Conservation (phyloP, 2,329 filamentous ascomycete species). For the Fusarium sp. region DNA sequence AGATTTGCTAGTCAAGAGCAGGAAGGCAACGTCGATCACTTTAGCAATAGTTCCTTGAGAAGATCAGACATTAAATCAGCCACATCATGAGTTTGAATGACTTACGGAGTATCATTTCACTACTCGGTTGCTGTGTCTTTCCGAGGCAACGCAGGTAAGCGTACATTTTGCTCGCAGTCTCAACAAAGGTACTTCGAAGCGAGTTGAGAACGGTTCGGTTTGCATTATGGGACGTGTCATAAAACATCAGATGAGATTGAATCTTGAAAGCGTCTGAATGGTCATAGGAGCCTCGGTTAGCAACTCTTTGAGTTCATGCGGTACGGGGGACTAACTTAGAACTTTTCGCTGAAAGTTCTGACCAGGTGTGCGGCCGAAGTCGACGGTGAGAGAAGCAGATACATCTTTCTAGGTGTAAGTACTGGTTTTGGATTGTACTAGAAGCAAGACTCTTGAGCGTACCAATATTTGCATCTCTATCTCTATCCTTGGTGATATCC, state of each 20-base stretch:
- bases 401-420: constrained; percentile 49
- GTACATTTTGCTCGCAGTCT: constrained; percentile 81
- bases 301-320: background rate
- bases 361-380: constrained; percentile 76
- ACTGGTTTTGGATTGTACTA: background rate
- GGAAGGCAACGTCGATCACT: constrained; percentile 70
- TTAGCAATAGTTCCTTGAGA: constrained; percentile 69
- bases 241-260: constrained; percentile 85
- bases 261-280: constrained; percentile 76
- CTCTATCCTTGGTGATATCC: constrained; percentile 76
- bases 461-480: constrained; percentile 62
- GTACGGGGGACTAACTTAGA: constrained; percentile 61
- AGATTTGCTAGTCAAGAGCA: constrained; percentile 68
- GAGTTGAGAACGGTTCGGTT: constrained; percentile 75
- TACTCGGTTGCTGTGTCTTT: constrained; percentile 62
- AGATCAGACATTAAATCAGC: background rate
- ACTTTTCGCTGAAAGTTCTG: constrained; percentile 83
- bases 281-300: background rate
- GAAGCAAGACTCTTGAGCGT: constrained; percentile 44
- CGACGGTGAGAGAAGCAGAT: constrained; percentile 80
- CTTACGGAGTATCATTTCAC: constrained; percentile 71
- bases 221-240: constrained; percentile 83
- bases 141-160: constrained; percentile 70
- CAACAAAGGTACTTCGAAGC: constrained; percentile 76
- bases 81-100: background rate